Conservation (phyloP, 139 green algal species). For the Picochlorum sp. region DNA sequence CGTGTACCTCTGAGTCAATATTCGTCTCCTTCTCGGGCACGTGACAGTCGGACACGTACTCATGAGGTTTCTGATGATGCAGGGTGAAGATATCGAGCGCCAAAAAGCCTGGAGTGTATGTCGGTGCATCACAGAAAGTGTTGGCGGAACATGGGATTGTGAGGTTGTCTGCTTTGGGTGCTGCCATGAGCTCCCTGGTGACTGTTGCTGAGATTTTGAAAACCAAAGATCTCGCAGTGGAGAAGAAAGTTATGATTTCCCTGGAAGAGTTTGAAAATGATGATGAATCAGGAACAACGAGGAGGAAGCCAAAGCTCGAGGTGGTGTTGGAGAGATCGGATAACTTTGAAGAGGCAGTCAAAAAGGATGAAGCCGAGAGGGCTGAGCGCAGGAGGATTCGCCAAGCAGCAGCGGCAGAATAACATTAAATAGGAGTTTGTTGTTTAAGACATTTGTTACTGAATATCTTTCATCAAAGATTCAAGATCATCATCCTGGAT, state of each 20-base stretch:
- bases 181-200: conserved; percentile 73
- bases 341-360: conserved; percentile 57
- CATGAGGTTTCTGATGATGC: too few species aligned
- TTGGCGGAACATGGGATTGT: conserved; percentile 70
- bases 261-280: conserved; percentile 24
- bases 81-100: background rate
- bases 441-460: background rate
- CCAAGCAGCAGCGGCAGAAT: background rate
- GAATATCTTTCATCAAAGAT: conserved; percentile 2
- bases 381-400: conserved; percentile 5
- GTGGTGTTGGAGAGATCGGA: conserved; percentile 59
- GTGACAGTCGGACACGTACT: too few species aligned
- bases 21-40: too few species aligned
- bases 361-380: conserved; percentile 18
- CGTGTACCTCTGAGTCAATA: too few species aligned
- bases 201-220: conserved; percentile 85
- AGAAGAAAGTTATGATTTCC: conserved; percentile 40
- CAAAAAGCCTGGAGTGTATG: conserved; percentile 3
- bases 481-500: background rate
- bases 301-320: conserved; percentile 74
- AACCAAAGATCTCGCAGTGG: conserved; percentile 55
- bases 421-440: background rate
- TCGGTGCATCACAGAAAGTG: conserved; percentile 39
- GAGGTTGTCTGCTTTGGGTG: conserved; percentile 71
- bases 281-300: conserved; percentile 16